These are phyloP conservation scores for Globisporangium paroecandrum DNA, from an alignment of 352 stramenopile genomes.

Conservation along the genomic window DNA sequence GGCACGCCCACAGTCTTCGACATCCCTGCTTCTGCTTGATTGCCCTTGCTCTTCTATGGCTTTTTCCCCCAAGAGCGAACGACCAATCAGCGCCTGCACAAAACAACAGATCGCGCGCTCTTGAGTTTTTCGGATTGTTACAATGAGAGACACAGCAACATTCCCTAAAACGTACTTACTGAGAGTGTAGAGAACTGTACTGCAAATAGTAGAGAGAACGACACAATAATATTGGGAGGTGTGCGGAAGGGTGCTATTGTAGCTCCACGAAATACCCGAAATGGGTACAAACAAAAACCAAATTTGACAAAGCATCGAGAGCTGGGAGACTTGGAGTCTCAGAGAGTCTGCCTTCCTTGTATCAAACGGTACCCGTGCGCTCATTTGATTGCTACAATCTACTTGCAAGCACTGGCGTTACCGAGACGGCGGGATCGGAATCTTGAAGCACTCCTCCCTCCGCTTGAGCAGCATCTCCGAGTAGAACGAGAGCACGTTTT, in stretches of 20 bases:
- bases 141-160: background rate
- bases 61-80: background rate
- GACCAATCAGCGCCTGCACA: background rate
- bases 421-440: constrained; percentile 19
- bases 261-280: background rate
- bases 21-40: constrained; percentile 26
- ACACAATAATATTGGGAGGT: background rate
- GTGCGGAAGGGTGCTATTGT: background rate
- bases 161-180: background rate
- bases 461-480: constrained; percentile 46
- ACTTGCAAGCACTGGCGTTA: background rate
- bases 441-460: constrained; percentile 44
- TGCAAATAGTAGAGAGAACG: background rate
- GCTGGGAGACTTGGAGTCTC: background rate
- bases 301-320: background rate
- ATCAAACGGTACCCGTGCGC: background rate
- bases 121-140: background rate
- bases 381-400: background rate
- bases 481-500: constrained; percentile 33
- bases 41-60: background rate
- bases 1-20: constrained; percentile 78
- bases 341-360: background rate
- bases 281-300: background rate
- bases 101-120: background rate
- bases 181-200: background rate